Evolutionary conservation across 2,329 filamentous ascomycete species (phyloP), one percentile per base, ranked within the genome.

Genomic region (Colletotrichum sojae): DNA sequence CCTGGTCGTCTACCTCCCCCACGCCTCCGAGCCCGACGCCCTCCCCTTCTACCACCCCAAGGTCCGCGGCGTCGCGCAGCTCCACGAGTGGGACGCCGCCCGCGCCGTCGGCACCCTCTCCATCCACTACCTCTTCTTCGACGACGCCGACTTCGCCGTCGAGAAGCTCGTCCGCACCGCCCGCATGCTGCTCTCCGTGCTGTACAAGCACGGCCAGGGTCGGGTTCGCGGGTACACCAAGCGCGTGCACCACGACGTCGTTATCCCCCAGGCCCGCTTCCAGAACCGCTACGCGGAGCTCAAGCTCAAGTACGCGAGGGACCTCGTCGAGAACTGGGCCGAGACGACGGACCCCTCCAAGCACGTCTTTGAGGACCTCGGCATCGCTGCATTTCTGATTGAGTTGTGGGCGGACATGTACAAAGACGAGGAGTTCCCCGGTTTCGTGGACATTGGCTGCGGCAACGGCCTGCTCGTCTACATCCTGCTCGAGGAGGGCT

Each of bases 361-460:
- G 78, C 95, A 98, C 76, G 94, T 98, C 3, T 98, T 98, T 79
- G 96, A 99, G 78, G 95, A 98, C 77, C 82, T 99, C 20, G 88
- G 90, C 4, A 98, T 99, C 71, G 93, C 95, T 0, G 93, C 95
- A 0, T 99, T 98, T 75, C 83, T 98, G 59, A 93, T 98, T 27
- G 95, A 98, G 82, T 83, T 98, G 2, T 99, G 96, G 96, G 82
- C 83, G 13, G 89, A 92, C 67, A 95, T 97, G 90, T 98, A 98
- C 77, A 76, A 74, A 45, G 77, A 76, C 49, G 67, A 55, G 0
- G 70, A 73, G 0, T 98, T 97, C 74, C 93, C 94, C 0, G 95
- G 95, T 0, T 99, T 98, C 75, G 93, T 98, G 20, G 96, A 99
- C 76, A 94, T 99, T 53, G 96, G 95, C 5, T 98, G 96, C 77